Percentiles rank a stretch among this genome's conserved stretches.
phyloP scores from a whole-genome alignment of 257 asterid species.

The Apocynum venetum region DNA sequence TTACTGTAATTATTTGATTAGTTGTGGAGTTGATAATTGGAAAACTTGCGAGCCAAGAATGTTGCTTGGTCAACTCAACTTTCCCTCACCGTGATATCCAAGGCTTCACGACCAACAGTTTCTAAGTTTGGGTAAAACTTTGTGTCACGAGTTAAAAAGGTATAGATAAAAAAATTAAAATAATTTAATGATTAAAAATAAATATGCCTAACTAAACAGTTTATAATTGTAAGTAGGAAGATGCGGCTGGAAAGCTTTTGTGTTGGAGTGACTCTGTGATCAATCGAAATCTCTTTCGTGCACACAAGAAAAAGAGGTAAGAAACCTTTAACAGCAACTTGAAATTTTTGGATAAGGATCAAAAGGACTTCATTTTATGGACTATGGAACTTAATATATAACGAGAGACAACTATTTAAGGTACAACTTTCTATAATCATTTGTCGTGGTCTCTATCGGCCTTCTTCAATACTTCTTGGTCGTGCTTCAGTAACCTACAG shows the following conservation, averaged over 20 bases:
- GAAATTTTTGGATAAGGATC: background rate
- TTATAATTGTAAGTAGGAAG: no score
- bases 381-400: background rate
- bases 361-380: background rate
- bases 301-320: background rate
- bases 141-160: no score
- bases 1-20: background rate
- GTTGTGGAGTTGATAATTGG: conserved; percentile 1
- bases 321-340: background rate
- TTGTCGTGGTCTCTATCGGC: conserved; percentile 2
- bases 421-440: background rate
- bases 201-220: no score
- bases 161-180: no score
- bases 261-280: background rate
- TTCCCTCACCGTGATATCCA: conserved; percentile 43
- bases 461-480: conserved; percentile 28
- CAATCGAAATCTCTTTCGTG: background rate
- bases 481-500: conserved; percentile 30
- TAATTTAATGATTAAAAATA: no score
- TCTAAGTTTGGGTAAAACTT: no score
- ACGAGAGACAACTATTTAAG: background rate
- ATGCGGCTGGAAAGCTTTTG: no score
- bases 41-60: conserved; percentile 51
- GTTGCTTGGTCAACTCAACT: conserved; percentile 45
- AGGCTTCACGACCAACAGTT: conserved; percentile 12